A percentile compares a stretch with the other conserved stretches of the same genome.
Conservation (phyloP, 352 stramenopile species). For the Phytophthora rubi region DNA sequence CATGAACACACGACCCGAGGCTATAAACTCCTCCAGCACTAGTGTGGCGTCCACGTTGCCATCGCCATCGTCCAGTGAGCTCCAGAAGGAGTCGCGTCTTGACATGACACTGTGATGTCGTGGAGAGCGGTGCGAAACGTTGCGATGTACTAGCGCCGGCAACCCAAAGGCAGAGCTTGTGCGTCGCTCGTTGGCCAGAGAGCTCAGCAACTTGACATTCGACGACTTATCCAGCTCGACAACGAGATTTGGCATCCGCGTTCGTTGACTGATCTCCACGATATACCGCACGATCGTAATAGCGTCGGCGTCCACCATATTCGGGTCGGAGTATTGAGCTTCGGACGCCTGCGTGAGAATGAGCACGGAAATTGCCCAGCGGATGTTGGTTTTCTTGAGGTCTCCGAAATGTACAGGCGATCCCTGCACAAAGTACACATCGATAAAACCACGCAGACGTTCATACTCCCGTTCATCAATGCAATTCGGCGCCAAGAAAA, state of each 20-base stretch:
- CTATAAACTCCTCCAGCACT: constrained; percentile 76
- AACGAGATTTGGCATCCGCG: constrained; percentile 71
- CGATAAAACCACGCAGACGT: constrained; percentile 53
- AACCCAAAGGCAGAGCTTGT: constrained; percentile 46
- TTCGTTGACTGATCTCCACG: constrained; percentile 77
- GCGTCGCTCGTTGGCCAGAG: constrained; percentile 61
- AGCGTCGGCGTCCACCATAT: constrained; percentile 84
- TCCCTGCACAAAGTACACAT: constrained; percentile 73
- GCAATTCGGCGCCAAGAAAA: constrained; percentile 60
- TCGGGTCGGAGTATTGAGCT: constrained; percentile 68
- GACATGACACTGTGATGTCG: constrained; percentile 37
- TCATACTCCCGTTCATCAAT: constrained; percentile 65
- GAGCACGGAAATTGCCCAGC: constrained; percentile 58
- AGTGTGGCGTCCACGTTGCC: constrained; percentile 45
- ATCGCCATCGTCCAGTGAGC: constrained; percentile 43
- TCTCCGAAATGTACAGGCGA: constrained; percentile 80
- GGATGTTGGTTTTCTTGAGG: constrained; percentile 72
- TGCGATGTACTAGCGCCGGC: constrained; percentile 43
- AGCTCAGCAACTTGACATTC: constrained; percentile 82
- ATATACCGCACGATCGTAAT: constrained; percentile 87
- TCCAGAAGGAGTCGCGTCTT: constrained; percentile 56
- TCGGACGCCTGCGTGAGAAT: constrained; percentile 63
- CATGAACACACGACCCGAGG: constrained; percentile 76
- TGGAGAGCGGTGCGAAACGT: constrained; percentile 55
- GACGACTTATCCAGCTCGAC: constrained; percentile 76